Percentiles rank a stretch among this genome's conserved stretches.
These are phyloP conservation scores for Torulaspora gathmanii DNA, from an alignment of 805 yeast species.

Conservation along the genomic window DNA sequence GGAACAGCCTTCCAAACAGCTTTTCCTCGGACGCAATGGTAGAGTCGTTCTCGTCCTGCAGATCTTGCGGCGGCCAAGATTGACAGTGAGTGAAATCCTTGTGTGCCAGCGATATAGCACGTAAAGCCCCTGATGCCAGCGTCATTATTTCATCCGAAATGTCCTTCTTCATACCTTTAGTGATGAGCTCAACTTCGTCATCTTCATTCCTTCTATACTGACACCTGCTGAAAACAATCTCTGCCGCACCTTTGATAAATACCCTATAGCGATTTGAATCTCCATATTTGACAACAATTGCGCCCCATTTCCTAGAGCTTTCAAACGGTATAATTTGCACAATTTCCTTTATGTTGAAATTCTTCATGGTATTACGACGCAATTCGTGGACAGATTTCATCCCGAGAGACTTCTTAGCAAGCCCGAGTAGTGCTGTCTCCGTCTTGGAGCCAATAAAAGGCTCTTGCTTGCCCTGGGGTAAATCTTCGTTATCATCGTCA, in stretches of 20 bases:
- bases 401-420: slow-evolving; percentile 57
- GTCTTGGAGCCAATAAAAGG: slow-evolving; percentile 89
- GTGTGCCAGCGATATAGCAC: slow-evolving; percentile 88
- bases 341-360: slow-evolving; percentile 38
- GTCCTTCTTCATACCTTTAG: slow-evolving; percentile 6
- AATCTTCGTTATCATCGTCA: slow-evolving; percentile 13
- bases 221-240: slow-evolving; percentile 66
- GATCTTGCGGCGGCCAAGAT: slow-evolving; percentile 66
- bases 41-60: slow-evolving; percentile 34
- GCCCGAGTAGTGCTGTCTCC: slow-evolving; percentile 76
- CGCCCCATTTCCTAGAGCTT: slow-evolving; percentile 90
- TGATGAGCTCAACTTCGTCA: slow-evolving; percentile 33
- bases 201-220: slow-evolving; percentile 37
- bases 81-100: slow-evolving; percentile 49
- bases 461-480: slow-evolving; percentile 37
- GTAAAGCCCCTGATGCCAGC: slow-evolving; percentile 73
- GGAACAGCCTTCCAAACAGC: slow-evolving; percentile 37
- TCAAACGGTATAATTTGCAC: slow-evolving; percentile 86
- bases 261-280: slow-evolving; percentile 46
- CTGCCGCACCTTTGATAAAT: slow-evolving; percentile 91
- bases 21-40: slow-evolving; percentile 43
- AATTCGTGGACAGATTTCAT: slow-evolving; percentile 38
- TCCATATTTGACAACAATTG: slow-evolving; percentile 55
- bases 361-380: slow-evolving; percentile 34
- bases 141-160: slow-evolving; percentile 44